These are phyloP conservation scores for Blastobotrys attinorum DNA, from an alignment of 805 yeast species.

Conservation along the genomic window DNA sequence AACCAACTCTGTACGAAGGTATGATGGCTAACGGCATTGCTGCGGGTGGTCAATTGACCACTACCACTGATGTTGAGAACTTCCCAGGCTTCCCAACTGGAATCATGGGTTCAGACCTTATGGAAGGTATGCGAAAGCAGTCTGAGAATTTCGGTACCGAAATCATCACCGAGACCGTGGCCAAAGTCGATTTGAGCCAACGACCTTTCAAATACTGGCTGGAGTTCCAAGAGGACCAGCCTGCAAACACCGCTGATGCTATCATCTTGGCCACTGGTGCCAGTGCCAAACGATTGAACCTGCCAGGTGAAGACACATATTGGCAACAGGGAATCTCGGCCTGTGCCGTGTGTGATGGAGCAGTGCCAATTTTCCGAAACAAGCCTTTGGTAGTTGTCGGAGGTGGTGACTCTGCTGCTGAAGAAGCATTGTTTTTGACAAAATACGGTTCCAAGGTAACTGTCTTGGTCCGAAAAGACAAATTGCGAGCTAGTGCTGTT, in stretches of 20 bases:
- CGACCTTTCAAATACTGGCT: constrained; percentile 97
- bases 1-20: constrained; percentile 92
- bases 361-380: constrained; percentile 97
- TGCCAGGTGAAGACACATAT: constrained; percentile 95
- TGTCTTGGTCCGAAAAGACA: constrained; percentile 89
- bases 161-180: constrained; percentile 88
- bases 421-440: constrained; percentile 94
- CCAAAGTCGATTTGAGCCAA: constrained; percentile 80
- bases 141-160: constrained; percentile 84
- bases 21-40: constrained; percentile 96
- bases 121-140: constrained; percentile 93
- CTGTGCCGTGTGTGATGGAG: constrained; percentile 99
- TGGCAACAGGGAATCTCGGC: constrained; percentile 99
- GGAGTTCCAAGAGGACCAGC: constrained; percentile 87
- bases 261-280: constrained; percentile 97
- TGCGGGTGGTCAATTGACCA: constrained; percentile 98
- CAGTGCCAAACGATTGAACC: constrained; percentile 84
- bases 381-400: constrained; percentile 97
- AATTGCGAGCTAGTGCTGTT: constrained; percentile 87
- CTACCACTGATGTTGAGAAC: constrained; percentile 97
- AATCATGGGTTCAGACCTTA: constrained; percentile 74
- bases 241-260: constrained; percentile 88
- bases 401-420: constrained; percentile 99
- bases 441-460: constrained; percentile 96
- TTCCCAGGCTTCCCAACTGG: constrained; percentile 99